These are phyloP conservation scores for Hymenoscyphus scutula DNA, from an alignment of 2,329 filamentous ascomycete species.

Conservation along the genomic window DNA sequence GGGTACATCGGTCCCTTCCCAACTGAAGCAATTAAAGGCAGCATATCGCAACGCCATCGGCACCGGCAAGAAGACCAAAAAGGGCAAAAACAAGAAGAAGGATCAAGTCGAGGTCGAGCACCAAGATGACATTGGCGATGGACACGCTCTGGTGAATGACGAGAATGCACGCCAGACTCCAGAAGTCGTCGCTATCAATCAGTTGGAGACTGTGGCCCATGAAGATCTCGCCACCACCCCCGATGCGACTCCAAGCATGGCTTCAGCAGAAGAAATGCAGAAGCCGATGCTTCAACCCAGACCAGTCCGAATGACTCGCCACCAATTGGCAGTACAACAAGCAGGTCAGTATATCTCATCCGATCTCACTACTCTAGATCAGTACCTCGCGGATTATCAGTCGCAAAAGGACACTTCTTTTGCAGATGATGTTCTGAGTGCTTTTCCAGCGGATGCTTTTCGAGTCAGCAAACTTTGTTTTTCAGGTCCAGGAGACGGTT, in stretches of 20 bases:
- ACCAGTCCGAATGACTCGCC: conserved; percentile 27
- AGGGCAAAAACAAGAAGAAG: conserved; percentile 29
- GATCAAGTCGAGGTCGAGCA: conserved; percentile 20
- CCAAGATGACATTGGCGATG: conserved; percentile 12
- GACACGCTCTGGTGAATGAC: conserved; percentile 9
- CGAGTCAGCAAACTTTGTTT: conserved; percentile 12
- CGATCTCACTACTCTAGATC: conserved; percentile 13
- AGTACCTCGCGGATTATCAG: conserved; percentile 6
- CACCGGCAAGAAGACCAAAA: conserved; percentile 29
- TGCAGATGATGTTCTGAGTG: conserved; percentile 15
- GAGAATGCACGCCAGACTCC: conserved; percentile 4
- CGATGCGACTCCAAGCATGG: conserved; percentile 17
- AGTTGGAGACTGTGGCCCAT: neutral
- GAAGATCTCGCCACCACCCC: conserved; percentile 6
- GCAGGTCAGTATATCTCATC: conserved; percentile 35
- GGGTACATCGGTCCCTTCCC: conserved; percentile 25
- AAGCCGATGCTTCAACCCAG: conserved; percentile 10
- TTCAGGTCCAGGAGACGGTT: conserved; percentile 9
- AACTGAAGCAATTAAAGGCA: conserved; percentile 36
- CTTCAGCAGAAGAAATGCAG: conserved; percentile 13
- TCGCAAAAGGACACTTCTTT: conserved; percentile 4
- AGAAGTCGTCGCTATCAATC: conserved; percentile 14
- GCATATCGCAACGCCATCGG: conserved; percentile 36
- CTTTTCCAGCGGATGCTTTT: conserved; percentile 18
- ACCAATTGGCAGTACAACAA: conserved; percentile 31